Evolutionary conservation across 108 stramenopile genomes (phyloP), one percentile per base, ranked within the genome.

Genomic region (Chaetoceros tenuissimus): DNA sequence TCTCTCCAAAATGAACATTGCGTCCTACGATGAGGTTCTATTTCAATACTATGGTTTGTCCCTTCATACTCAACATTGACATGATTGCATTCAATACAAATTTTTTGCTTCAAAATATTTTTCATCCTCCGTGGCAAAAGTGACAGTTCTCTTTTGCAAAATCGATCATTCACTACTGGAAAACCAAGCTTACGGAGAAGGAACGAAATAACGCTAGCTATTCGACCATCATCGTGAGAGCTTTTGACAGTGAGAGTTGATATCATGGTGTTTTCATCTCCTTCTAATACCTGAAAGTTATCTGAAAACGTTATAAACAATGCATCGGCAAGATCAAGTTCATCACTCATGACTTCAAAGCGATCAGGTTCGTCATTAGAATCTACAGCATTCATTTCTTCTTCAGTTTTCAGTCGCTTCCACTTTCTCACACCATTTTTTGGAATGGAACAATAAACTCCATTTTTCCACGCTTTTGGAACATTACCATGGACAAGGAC

Each of bases 101-200:
- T 40, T 31, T 80, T 75, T 23, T 82, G 60, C 52, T 86, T 82
- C 40, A 86, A 51, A 0, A 79, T 49, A 55, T 85, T 81, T 31
- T 73, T 68, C 51, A 82, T 75, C 7, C 70, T 60, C 17, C 84
- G 67, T 31, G 76, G 75, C 61, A 82, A 53, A 20, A 52, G 31
- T 53, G 67, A 50, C 60, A 74, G 67, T 67, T 80, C 53, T 50
- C 45, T 23, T 61, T 59, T 68, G 43, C 73, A 75, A 69, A 80
- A 78, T 31, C 66, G 48, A 61, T 86, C 85, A 45, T 78, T 75
- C 13, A 86, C 79, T 0, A 86, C 74, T 3, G 80, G 76, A 67
- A 57, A 69, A 43, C 74, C 77, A 46, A 55, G 50, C 34, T 73
- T 66, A n/a, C 85, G 77, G 16, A 82, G 55, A 17, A 47, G 61